Base-by-base conservation (phyloP, 2,329 filamentous ascomycete genomes). In the Pyrenophora seminiperda region DNA sequence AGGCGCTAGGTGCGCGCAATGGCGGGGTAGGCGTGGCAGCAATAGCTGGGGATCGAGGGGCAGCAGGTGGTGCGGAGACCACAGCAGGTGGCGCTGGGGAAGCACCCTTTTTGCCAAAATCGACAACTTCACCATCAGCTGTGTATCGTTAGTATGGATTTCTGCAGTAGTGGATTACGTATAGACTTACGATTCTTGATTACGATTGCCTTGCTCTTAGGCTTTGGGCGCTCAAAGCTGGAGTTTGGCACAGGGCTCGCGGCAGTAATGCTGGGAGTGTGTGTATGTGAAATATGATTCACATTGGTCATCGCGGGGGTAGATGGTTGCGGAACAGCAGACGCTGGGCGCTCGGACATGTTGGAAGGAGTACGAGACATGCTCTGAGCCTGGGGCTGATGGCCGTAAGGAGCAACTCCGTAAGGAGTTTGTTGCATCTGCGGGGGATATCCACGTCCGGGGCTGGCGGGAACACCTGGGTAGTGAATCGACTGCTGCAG, bases 91-190 rank as follows among this genome's bases (percentile, higher is more conserved):
- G 65, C 18, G 67, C 77, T 15, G 72, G 72, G 7, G 82, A 72
- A 9, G 72, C 65, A 10, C 70, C 52, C 51, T 73, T 74, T 47
- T 75, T 77, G 34, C 83, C 70, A 77, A 89, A 77, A 80, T 82
- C 79, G 62, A 97, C 78, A 22, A 85, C 83, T 68, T 94, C 90
- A 55, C 91, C 92, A 47, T 87, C 82, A 22, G 87, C 82, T 66
- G 90, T 88, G 90, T 94, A 78, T 96, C 95, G 20, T 53, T 14
- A 50, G 40, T n/a, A 14, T 33, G 10, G 10, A 7, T 4, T 22
- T 6, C 20, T n/a, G 2, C 10, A 11, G 10, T 27, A 27, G 9
- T 27, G 24, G 7, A 27, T 10, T 19, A 43, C 38, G 18, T 49
- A 46, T 32, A 29, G 11, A 41, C 38, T 41, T 41, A 41, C 38